Conservation (phyloP, 1,284 basidiomycete genomes). For the Sanghuangporus weigelae region DNA sequence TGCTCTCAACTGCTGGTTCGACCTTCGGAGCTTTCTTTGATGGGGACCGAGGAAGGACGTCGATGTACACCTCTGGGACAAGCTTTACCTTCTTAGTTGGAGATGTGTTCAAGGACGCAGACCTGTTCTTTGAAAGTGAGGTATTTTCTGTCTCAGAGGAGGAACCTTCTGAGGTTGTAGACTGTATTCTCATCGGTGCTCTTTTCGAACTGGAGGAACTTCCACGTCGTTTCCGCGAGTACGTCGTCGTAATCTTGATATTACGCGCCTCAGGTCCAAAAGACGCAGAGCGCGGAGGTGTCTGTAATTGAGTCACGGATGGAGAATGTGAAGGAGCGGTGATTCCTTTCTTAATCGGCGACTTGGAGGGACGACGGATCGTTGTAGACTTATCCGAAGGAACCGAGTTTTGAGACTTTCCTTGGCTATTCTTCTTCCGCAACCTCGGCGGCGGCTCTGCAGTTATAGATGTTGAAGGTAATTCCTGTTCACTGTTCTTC, state of each 20-base stretch:
- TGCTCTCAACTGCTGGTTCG: not conserved
- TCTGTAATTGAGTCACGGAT: slow-evolving; percentile 21
- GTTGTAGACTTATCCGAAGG: not conserved
- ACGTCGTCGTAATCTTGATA: not conserved
- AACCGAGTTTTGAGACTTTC: not conserved
- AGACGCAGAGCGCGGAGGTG: slow-evolving; percentile 25
- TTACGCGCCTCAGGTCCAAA: slow-evolving; percentile 20
- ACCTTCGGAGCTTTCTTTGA: not conserved
- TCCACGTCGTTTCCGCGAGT: slow-evolving; percentile 13
- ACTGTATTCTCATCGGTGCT: not conserved
- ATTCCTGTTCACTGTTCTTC: slow-evolving; percentile 17
- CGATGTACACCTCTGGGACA: slow-evolving; percentile 7
- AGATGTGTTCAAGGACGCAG: not conserved
- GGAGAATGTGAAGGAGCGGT: not conserved
- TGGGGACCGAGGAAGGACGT: not conserved
- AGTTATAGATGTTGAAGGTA: not conserved
- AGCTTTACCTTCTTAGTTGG: not conserved
- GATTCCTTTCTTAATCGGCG: not conserved
- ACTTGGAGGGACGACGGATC: not conserved
- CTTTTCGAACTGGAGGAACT: not conserved
- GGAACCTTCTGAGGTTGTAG: slow-evolving; percentile 5
- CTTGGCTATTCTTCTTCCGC: not conserved
- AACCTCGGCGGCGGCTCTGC: not conserved
- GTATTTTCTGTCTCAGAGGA: not conserved
- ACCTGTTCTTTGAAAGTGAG: not conserved